phyloP scores from a whole-genome alignment of 2,329 filamentous ascomycete genomes.

The Aspergillus unguis region DNA sequence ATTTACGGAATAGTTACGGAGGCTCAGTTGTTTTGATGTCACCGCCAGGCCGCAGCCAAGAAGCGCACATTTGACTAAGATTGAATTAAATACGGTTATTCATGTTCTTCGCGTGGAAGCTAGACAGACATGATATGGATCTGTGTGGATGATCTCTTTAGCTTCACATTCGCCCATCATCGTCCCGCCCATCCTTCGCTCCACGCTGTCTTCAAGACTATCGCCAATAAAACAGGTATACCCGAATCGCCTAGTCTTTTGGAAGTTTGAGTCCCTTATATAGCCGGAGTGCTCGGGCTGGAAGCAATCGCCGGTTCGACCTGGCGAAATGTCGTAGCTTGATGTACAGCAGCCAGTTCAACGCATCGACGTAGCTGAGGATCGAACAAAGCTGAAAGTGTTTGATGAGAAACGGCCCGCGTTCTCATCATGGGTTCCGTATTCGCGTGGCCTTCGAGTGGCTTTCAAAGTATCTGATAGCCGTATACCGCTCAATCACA shows the following conservation, averaged over 20 bases:
- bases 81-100: background rate
- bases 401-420: background rate
- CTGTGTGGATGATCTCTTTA: background rate
- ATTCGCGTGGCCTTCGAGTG: background rate
- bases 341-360: too few relatives aligned
- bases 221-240: background rate
- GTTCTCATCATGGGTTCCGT: background rate
- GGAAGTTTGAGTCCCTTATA: too few relatives aligned
- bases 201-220: background rate
- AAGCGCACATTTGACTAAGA: background rate
- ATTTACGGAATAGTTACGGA: conserved; percentile 13
- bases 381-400: too few relatives aligned
- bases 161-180: background rate
- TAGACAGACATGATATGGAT: background rate
- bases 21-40: conserved; percentile 20
- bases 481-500: conserved; percentile 18
- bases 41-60: conserved; percentile 19
- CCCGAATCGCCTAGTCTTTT: too few relatives aligned
- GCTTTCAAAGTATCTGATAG: background rate
- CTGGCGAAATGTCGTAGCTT: too few relatives aligned
- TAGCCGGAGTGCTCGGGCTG: background rate
- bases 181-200: background rate
- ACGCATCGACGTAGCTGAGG: too few relatives aligned
- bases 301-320: background rate
- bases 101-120: background rate